phyloP scores from a whole-genome alignment of 1,284 basidiomycete species.

The Vanrija humicola region DNA sequence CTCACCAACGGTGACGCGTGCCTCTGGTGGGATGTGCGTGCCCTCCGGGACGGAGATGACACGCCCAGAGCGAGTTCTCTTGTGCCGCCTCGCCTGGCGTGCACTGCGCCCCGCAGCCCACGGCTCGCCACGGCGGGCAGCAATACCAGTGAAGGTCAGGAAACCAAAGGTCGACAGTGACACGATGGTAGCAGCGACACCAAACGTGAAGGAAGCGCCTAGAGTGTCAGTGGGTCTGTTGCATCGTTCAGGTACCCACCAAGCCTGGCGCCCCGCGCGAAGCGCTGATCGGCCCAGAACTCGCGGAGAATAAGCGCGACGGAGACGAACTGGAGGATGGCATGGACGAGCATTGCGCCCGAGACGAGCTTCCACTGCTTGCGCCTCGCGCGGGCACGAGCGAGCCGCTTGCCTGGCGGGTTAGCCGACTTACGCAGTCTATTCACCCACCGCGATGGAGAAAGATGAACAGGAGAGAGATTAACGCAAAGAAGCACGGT shows the following conservation, averaged over 20 bases:
- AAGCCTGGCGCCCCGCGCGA: conserved; percentile 37
- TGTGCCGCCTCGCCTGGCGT: conserved; percentile 36
- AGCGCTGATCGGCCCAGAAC: conserved; percentile 44
- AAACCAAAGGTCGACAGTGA: conserved; percentile 35
- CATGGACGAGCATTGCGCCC: conserved; percentile 45
- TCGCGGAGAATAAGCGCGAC: conserved; percentile 43
- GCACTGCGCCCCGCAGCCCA: conserved; percentile 49
- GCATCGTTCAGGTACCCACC: conserved; percentile 20
- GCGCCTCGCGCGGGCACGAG: conserved; percentile 42
- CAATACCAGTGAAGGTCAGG: conserved; percentile 45
- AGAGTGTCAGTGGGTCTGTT: not conserved
- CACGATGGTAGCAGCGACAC: conserved; percentile 38
- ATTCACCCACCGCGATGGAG: conserved; percentile 36
- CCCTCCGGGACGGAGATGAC: conserved; percentile 44
- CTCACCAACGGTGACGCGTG: conserved; percentile 41
- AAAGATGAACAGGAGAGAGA: conserved; percentile 48
- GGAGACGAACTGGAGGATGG: conserved; percentile 38
- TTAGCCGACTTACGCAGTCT: not conserved
- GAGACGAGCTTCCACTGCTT: conserved; percentile 50
- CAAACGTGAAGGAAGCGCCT: conserved; percentile 45
- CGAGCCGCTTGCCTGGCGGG: conserved; percentile 36
- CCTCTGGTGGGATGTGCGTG: conserved; percentile 34
- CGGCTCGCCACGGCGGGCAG: conserved; percentile 45
- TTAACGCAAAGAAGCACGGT: conserved; percentile 43
- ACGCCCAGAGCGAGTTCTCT: conserved; percentile 43